phyloP scores from a whole-genome alignment of 768 basidiomycete genomes.

The Clathrus columnatus region DNA sequence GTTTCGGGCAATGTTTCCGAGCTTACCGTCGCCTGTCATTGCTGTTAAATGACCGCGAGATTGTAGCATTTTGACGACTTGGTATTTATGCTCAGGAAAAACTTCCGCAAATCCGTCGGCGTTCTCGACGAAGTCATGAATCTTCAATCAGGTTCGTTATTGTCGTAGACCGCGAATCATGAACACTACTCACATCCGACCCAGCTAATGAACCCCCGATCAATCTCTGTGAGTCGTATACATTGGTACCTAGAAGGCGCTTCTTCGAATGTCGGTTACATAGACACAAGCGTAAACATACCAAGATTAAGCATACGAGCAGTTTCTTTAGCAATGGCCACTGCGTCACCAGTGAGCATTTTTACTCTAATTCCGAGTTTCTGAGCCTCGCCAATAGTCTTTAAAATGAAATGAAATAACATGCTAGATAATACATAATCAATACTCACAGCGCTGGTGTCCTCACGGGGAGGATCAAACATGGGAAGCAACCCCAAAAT shows the following conservation, averaged over 20 bases:
- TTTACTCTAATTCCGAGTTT: slow-evolving; percentile 37
- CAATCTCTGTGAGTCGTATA: slow-evolving; percentile 37
- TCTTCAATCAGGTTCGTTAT: slow-evolving; percentile 10
- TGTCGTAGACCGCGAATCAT: not conserved
- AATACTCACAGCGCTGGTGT: slow-evolving; percentile 30
- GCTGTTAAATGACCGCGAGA: slow-evolving; percentile 33
- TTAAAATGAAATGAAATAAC: not conserved
- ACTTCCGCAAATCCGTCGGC: slow-evolving; percentile 46
- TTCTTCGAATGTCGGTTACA: not conserved
- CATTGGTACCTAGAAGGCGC: slow-evolving; percentile 26
- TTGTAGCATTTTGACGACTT: slow-evolving; percentile 32
- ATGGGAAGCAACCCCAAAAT: slow-evolving; percentile 35
- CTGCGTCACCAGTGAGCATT: slow-evolving; percentile 45
- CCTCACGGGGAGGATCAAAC: slow-evolving; percentile 38
- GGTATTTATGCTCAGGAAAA: slow-evolving; percentile 36
- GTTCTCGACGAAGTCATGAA: slow-evolving; percentile 37
- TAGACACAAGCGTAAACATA: not conserved
- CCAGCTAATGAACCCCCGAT: slow-evolving; percentile 36
- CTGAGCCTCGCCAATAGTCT: slow-evolving; percentile 36
- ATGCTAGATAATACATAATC: not conserved
- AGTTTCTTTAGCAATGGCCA: slow-evolving; percentile 41
- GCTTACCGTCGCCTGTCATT: slow-evolving; percentile 36
- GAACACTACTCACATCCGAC: slow-evolving; percentile 21
- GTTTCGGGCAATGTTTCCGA: not conserved
- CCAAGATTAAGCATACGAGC: slow-evolving; percentile 35